Base-by-base conservation (phyloP, 495 filamentous ascomycete genomes). In the Filosporella fistucella region DNA sequence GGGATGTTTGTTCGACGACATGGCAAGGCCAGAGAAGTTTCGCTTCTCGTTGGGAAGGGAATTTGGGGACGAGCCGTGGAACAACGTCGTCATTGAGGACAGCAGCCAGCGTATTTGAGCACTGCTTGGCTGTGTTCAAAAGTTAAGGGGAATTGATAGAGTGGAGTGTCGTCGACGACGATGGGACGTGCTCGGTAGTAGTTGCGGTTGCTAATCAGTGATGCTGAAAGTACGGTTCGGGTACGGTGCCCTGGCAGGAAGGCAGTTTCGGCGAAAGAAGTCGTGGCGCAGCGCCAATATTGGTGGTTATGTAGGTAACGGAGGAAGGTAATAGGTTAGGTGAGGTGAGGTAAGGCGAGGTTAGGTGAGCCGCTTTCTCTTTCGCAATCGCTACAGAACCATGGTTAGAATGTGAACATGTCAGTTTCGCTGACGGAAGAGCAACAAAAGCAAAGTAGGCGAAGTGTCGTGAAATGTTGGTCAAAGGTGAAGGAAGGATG, bases 1-100 rank as follows among this genome's bases (percentile, higher is more conserved):
- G 45, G 42, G 16, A 54, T 69, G 46, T 42, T 62, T 62, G 43
- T 40, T 51, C 12, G 54, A 51, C 21, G 59, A 47, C 50, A 57
- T 56, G 9, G 53, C 52, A 47, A 57, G 28, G 37, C 53, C 53
- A 4, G 59, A 47, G 52, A 58, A 56, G 42, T 45, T 48, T 10
- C 59, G 49, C 44, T 62, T 62, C 44, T 62, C 59, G 52, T 49
- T 55, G 34, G 52, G 47, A n/a, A 45, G 29, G 14, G 51, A 45
- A 29, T 33, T 44, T 20, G 56, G 47, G 11, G 58, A 56, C 20
- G 55, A 50, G 47, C 42, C 35, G 47, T 59, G 52, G 32, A 56
- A 57, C 0, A 57, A 17, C 3, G 51, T 36, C 43, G 59, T 62
- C 59, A 62, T 62, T 34, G 39, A 54, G 43, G 23, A 13, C 3